Evolutionary conservation across 2,329 filamentous ascomycete species (phyloP).

Genomic region (Neopestalotiopsis clavispora): DNA sequence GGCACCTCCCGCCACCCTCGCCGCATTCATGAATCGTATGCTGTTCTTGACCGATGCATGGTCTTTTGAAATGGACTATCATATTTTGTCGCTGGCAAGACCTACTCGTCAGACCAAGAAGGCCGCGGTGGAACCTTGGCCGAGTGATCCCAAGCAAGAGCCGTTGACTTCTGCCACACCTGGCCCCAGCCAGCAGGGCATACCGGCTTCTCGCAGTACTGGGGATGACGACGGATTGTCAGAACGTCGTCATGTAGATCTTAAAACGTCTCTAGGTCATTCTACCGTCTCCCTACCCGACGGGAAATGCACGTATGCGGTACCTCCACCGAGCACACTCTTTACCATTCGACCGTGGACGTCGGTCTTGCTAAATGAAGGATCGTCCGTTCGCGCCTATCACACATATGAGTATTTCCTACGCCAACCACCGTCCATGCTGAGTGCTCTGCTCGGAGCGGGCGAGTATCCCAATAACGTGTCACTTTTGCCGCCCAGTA

Average conservation of each 20-base stretch:
- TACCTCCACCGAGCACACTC: conserved; percentile 42
- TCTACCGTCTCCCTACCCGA: conserved; percentile 9
- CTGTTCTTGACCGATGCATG: conserved; percentile 64
- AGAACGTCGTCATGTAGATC: conserved; percentile 1
- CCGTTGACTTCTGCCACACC: not conserved
- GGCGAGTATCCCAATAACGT: conserved; percentile 43
- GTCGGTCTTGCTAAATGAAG: conserved; percentile 72
- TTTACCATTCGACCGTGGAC: conserved; percentile 69
- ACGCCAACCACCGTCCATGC: conserved; percentile 65
- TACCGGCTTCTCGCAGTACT: not conserved
- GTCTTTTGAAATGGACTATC: conserved; percentile 67
- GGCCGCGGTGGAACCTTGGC: not conserved
- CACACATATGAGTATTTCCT: conserved; percentile 74
- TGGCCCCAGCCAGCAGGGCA: not conserved
- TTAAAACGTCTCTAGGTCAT: not conserved
- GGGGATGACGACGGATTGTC: not conserved
- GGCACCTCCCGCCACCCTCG: conserved; percentile 67
- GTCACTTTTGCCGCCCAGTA: conserved; percentile 43
- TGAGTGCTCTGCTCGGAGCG: conserved; percentile 55
- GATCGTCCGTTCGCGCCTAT: conserved; percentile 74
- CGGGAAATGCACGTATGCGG: not conserved
- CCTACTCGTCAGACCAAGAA: conserved; percentile 19
- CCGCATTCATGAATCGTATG: conserved; percentile 61
- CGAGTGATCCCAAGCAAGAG: not conserved
- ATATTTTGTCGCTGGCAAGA: conserved; percentile 59